Percentiles rank a stretch among this genome's conserved stretches.
phyloP scores from a whole-genome alignment of 768 basidiomycete genomes.

The Xanthoconium purpureum region DNA sequence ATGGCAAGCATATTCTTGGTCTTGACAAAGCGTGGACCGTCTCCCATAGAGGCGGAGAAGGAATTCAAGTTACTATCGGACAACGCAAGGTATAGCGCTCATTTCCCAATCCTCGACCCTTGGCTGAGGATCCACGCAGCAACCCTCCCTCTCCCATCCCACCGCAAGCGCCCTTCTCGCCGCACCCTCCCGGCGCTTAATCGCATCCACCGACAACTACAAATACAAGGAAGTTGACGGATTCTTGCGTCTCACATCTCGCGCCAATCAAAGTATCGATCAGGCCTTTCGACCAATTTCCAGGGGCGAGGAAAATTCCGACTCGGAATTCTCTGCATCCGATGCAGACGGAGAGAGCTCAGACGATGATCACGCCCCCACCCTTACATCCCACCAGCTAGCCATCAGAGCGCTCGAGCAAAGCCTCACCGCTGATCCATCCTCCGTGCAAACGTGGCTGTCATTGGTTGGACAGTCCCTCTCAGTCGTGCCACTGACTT shows the following conservation, averaged over 20 bases:
- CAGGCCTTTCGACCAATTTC: slow-evolving; percentile 54
- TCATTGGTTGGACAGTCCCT: slow-evolving; percentile 60
- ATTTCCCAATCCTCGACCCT: background rate
- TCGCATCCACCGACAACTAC: slow-evolving; percentile 35
- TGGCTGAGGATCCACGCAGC: slow-evolving; percentile 25
- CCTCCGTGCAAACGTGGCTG: slow-evolving; percentile 58
- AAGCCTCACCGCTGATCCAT: slow-evolving; percentile 47
- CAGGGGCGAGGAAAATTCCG: slow-evolving; percentile 25
- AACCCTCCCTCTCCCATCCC: slow-evolving; percentile 57
- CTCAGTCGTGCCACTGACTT: slow-evolving; percentile 54
- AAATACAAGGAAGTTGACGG: slow-evolving; percentile 67
- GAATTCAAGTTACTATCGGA: slow-evolving; percentile 54
- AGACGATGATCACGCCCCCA: slow-evolving; percentile 32
- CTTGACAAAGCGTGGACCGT: slow-evolving; percentile 50
- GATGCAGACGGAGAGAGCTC: slow-evolving; percentile 33
- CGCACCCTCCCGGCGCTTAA: slow-evolving; percentile 47
- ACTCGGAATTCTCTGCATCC: slow-evolving; percentile 37
- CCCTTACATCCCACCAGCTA: slow-evolving; percentile 55
- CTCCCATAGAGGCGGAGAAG: slow-evolving; percentile 52
- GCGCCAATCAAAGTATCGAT: slow-evolving; percentile 29
- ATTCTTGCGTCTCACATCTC: slow-evolving; percentile 56
- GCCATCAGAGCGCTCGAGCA: slow-evolving; percentile 59
- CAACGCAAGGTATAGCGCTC: slow-evolving; percentile 40
- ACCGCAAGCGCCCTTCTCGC: slow-evolving; percentile 52
- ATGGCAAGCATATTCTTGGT: slow-evolving; percentile 57